Evolutionary conservation across 176 grass and related monocot genomes (phyloP).

Genomic region (Chloris gayana): DNA sequence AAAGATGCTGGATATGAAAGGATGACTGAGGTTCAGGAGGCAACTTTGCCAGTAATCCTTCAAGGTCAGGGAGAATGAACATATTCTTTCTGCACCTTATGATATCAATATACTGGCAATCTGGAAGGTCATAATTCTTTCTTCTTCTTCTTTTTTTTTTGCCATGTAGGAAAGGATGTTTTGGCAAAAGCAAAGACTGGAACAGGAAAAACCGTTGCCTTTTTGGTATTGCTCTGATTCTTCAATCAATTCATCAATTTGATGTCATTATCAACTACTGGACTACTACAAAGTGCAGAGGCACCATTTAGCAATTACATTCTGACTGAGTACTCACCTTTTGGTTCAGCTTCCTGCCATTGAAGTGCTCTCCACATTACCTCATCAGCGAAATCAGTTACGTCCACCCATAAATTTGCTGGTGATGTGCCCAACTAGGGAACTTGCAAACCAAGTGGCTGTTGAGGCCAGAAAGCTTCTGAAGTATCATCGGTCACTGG

Average conservation of each 20-base stretch:
- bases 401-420: slow-evolving; percentile 86
- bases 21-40: slow-evolving; percentile 74
- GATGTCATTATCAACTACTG: slow-evolving; percentile 1
- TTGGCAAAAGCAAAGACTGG: slow-evolving; percentile 99
- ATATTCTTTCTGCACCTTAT: background rate
- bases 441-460: slow-evolving; percentile 91
- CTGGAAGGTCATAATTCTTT: background rate
- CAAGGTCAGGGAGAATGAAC: slow-evolving; percentile 49
- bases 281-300: slow-evolving; percentile 7
- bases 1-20: slow-evolving; percentile 80
- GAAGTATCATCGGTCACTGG: slow-evolving; percentile 78
- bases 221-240: slow-evolving; percentile 71
- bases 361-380: slow-evolving; percentile 79
- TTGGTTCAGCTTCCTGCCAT: slow-evolving; percentile 89
- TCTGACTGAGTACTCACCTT: slow-evolving; percentile 30
- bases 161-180: slow-evolving; percentile 78
- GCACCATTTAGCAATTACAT: slow-evolving; percentile 2
- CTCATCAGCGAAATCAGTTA: slow-evolving; percentile 42
- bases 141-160: no score
- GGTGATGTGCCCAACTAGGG: slow-evolving; percentile 84
- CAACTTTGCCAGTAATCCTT: slow-evolving; percentile 84
- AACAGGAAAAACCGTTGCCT: slow-evolving; percentile 98
- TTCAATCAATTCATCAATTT: slow-evolving; percentile 27
- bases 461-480: slow-evolving; percentile 88
- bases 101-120: slow-evolving; percentile 20